Base-by-base conservation (phyloP, 345 rosid genomes). In the Arabidopsis arenosa region DNA sequence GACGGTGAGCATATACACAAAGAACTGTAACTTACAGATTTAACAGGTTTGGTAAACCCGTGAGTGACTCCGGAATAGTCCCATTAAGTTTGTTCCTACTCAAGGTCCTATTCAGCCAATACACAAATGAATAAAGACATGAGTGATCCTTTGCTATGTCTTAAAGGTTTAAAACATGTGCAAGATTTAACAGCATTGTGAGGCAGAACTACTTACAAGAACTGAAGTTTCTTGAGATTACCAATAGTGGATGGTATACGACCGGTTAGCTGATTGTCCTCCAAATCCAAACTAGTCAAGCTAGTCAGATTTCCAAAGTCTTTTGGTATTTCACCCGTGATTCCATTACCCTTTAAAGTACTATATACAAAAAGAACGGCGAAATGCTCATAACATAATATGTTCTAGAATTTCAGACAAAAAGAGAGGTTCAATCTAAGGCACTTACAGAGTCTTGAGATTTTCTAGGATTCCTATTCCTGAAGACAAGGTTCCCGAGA, bases 231-330 rank as follows among this genome's bases (percentile, higher is more conserved):
- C 81, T 84, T 85, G 65, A 96, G 98, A 69, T 89, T 83, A 45
- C 99, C 97, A 60, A 93, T 80, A 61, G 93, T 75, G 63, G 90
- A 69, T 6, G 99, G 99, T 85, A 96, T 91, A 75, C 73, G 80
- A 67, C 99, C 99, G 54, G 68, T 83, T 60, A 96, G 80, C 72
- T 49, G 82, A 88, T 96, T 96, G 61, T 88, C 87, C 74, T 86
- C 97, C 86, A 96, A 85, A 81, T 96, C 98, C 85, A 96, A 85
- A 76, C 86, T 87, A 41, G 87, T 89, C 80, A 96, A 87, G 79
- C 88, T 89, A 9, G 95, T 77, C 73, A 96, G 75, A 78, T 93
- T 91, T 45, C 98, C 99, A 64, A 91, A 83, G 60, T 88, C 98
- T 52, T 81, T 70, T n/a, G 99, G 98, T 82, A 96, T 91, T 74